Evolutionary conservation across 805 yeast species (phyloP).

Genomic region (Starmerella stellata): DNA sequence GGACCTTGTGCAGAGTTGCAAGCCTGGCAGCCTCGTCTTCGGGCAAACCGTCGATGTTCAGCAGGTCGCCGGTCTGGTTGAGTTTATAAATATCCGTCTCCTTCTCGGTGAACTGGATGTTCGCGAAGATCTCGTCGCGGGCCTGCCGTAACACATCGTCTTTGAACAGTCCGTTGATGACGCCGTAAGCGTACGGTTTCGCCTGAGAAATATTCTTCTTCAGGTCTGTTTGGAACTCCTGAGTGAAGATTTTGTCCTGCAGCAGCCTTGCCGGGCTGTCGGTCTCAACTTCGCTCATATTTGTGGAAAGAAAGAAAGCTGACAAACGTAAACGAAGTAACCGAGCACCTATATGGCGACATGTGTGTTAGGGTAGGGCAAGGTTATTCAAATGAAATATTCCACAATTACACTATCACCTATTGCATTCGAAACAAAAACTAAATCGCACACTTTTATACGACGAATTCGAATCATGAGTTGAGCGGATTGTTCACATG

Average conservation of each 20-base stretch:
- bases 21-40: conserved; percentile 54
- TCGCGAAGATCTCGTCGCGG: conserved; percentile 61
- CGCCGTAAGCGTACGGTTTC: conserved; percentile 81
- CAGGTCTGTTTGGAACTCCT: conserved; percentile 8
- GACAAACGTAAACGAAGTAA: no score
- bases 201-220: conserved; percentile 31
- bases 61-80: conserved; percentile 67
- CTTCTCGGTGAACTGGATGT: conserved; percentile 79
- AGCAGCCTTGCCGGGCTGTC: conserved; percentile 3
- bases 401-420: no score
- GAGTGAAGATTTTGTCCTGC: conserved; percentile 5
- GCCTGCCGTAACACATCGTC: conserved; percentile 64
- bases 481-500: no score
- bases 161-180: conserved; percentile 52
- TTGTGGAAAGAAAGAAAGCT: no score
- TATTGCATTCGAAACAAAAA: no score
- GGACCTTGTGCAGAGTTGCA: conserved; percentile 55
- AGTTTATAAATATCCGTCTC: conserved; percentile 96
- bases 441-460: no score
- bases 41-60: conserved; percentile 73
- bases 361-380: no score
- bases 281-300: neutral
- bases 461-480: no score
- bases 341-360: no score
- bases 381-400: no score